Evolutionary conservation across 2,329 filamentous ascomycete genomes (phyloP), one percentile per base, ranked within the genome.

Genomic region (Penicillium crustosum): DNA sequence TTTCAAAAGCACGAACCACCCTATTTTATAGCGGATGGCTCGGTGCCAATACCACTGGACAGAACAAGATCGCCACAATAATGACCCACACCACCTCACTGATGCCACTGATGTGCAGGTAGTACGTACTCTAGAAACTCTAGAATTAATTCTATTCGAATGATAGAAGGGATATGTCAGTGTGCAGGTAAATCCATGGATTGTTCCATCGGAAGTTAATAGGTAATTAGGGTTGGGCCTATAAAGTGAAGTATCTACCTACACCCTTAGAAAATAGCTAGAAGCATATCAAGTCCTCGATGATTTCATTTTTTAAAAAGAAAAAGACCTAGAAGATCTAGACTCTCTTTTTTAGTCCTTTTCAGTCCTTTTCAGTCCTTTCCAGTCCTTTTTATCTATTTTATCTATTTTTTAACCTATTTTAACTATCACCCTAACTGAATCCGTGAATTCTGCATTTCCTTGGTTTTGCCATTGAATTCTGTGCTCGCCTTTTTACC

Each of bases 1-100:
- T n/a, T 6, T 19, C 27, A 13, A 12, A 21, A 19, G 19, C 43
- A 48, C 9, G 19, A n/a, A 25, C 45, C 31, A 36, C 23, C 23
- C 5, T 15, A 48, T 23, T 25, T 49, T 36, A 49, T 15, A 33
- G 23, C 53, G 56, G 51, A 50, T 49, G 43, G n/a, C 31, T 38
- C 50, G 31, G 41, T 29, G n/a, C 9, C 17, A 29, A 27, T 51
- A 6, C 8, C 8, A 19, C 27, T 55, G 29, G 27, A 23, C 13
- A 51, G 17, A 53, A 50, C 23, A 49, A 39, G 52, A 60, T 61
- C 47, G 60, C 60, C 60, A 62, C 60, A 36, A 8, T 23, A 39
- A 35, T 27, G 60, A 59, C 53, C 60, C 60, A 61, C 57, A 25
- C 17, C 41, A 39, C 41, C 19, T 33, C n/a, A 29, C 31, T 57